Conservation (phyloP, 805 yeast genomes). For the Debaryomyces castellii region DNA sequence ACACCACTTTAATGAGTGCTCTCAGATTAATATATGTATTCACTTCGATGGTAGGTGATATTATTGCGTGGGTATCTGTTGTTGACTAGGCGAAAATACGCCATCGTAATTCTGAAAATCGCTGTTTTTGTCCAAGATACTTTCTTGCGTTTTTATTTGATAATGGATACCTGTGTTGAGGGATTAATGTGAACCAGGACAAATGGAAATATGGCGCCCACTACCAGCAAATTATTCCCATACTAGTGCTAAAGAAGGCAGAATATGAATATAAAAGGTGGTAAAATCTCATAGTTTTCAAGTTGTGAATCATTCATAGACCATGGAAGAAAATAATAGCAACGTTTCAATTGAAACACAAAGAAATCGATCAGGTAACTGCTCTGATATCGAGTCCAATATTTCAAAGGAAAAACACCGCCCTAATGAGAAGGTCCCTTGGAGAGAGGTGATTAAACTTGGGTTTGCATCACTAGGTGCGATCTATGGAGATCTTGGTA, state of each 20-base stretch:
- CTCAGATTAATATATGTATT: too few species aligned
- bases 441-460: slow-evolving; percentile 23
- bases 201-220: background rate
- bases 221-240: background rate
- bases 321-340: background rate
- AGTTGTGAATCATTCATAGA: too few species aligned
- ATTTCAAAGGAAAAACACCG: background rate
- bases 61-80: too few species aligned
- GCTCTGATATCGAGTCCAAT: slow-evolving; percentile 6
- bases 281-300: too few species aligned
- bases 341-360: background rate
- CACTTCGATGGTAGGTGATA: too few species aligned
- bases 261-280: too few species aligned
- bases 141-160: background rate
- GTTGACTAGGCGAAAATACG: background rate
- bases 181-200: background rate
- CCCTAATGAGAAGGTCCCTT: background rate
- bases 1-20: too few species aligned
- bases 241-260: too few species aligned
- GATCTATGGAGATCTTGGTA: slow-evolving; percentile 64
- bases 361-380: slow-evolving; percentile 1
- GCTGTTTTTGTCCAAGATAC: background rate
- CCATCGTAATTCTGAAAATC: background rate
- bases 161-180: background rate
- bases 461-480: slow-evolving; percentile 55